Evolutionary conservation across 1,284 basidiomycete species (phyloP), one percentile per base, ranked within the genome.

Genomic region (Termitomyces sp.): DNA sequence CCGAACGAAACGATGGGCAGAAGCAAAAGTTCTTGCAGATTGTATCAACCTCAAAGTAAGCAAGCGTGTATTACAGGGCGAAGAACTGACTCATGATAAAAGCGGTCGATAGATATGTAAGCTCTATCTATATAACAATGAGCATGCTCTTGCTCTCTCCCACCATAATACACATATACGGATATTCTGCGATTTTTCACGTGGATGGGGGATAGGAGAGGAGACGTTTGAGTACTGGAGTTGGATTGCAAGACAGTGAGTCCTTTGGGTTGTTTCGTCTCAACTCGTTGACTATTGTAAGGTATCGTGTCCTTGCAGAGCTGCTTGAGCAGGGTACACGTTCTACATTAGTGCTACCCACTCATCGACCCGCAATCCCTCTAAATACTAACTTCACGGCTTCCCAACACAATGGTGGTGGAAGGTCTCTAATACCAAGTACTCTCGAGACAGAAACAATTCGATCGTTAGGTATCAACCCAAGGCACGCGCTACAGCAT

Each of bases 171-270:
- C 83, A 17, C 95, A 98, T 66, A 79, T 96, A 58, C 82, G 86
- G 30, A 84, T 86, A 54, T 96, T 98, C 62, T 81, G 86, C 5
- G 92, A 95, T 61, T 83, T 98, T 54, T 94, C 91, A 8, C 79
- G 90, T 6, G 89, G 90, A 0, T 98, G 96, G 96, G 93, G 92
- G 2, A 98, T 98, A 52, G 94, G 94, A n/a, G 92, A 94, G 63
- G 90, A 94, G 64, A 97, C 92, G 0, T 97, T 91, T 62, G 97
- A 98, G 68, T 98, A 87, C 67, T 98, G 96, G 96, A 90, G 88
- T 62, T 99, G 95, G 96, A 78, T 94, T 50, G 89, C 91, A 7
- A 80, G 94, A 65, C 94, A 98, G 90, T 93, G 62, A 58, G 88
- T 78, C 9, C n/a, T 34, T n/a, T 34, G 19, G 17, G 40, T 36